These are phyloP conservation scores for Lactifluus subvellereus DNA, from an alignment of 768 basidiomycete genomes.

Conservation along the genomic window DNA sequence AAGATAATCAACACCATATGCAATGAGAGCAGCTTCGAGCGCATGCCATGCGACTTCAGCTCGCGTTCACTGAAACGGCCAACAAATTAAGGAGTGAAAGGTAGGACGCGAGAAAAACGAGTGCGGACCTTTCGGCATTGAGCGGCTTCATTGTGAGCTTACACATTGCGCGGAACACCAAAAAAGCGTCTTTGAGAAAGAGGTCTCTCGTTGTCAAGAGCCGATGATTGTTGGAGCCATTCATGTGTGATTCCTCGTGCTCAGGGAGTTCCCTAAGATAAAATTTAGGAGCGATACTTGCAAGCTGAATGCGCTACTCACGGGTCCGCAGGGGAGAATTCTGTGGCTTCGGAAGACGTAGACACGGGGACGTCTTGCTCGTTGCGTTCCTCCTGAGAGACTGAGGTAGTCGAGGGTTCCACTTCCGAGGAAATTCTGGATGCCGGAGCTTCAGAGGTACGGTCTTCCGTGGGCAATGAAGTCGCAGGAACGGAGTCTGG, in stretches of 20 bases:
- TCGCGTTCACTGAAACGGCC: slow-evolving; percentile 73
- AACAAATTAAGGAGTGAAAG: slow-evolving; percentile 19
- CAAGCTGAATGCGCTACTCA: background rate
- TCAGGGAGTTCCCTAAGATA: slow-evolving; percentile 6
- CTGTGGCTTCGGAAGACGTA: background rate
- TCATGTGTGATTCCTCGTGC: slow-evolving; percentile 18
- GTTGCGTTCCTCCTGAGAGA: background rate
- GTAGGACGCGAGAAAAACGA: background rate
- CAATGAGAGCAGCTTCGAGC: slow-evolving; percentile 89
- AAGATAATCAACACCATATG: slow-evolving; percentile 91
- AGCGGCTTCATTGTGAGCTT: slow-evolving; percentile 98
- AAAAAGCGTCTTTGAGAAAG: slow-evolving; percentile 95
- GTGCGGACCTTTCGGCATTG: slow-evolving; percentile 77
- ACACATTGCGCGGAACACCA: slow-evolving; percentile 95
- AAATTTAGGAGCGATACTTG: background rate
- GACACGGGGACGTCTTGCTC: background rate
- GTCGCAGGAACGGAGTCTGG: slow-evolving; percentile 23
- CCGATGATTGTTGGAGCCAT: slow-evolving; percentile 27
- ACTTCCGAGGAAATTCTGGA: background rate
- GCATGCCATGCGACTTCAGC: slow-evolving; percentile 92
- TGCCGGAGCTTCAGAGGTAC: background rate
- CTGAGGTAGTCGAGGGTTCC: background rate
- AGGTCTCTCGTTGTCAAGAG: slow-evolving; percentile 76
- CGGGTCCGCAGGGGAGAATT: background rate
- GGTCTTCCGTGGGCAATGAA: slow-evolving; percentile 8